Percentiles rank a stretch among this genome's conserved stretches.
Conservation (phyloP, 169 alveolate species). For the Hammondia hammondi region DNA sequence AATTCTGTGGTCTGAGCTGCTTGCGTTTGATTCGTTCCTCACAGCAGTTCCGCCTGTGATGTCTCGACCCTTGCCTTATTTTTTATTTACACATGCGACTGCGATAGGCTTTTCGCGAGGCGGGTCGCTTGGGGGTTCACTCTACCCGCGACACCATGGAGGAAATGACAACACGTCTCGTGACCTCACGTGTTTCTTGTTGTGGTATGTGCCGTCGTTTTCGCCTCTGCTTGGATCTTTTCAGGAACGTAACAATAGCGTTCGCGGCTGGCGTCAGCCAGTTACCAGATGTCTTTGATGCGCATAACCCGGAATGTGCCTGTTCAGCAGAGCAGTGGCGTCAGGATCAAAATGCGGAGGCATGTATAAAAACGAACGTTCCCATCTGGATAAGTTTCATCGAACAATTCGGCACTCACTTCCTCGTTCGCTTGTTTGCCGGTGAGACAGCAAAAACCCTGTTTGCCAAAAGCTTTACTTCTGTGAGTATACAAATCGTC, state of each 20-base stretch:
- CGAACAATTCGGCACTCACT: conserved; percentile 63
- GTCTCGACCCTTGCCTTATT: too few species aligned
- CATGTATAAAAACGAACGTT: background rate
- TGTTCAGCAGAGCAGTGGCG: conserved; percentile 52
- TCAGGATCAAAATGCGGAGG: background rate
- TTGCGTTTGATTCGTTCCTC: too few species aligned
- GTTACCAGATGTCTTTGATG: conserved; percentile 42
- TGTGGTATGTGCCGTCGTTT: too few species aligned
- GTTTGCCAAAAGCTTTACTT: background rate
- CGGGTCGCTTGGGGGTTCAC: too few species aligned
- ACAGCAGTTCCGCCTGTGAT: too few species aligned
- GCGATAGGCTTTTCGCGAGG: too few species aligned
- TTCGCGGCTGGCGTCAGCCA: conserved; percentile 42
- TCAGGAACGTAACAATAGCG: conserved; percentile 55
- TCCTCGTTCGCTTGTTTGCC: conserved; percentile 41
- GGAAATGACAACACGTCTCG: too few species aligned
- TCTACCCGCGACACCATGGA: too few species aligned
- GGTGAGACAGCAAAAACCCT: conserved; percentile 28
- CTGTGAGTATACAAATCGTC: background rate
- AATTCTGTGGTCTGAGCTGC: too few species aligned
- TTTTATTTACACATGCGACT: too few species aligned
- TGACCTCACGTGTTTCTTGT: too few species aligned
- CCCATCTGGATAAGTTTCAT: conserved; percentile 38
- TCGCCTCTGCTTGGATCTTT: background rate
- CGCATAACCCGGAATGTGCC: background rate